These are phyloP conservation scores for Aspergillus sp. DNA, from an alignment of 2,329 filamentous ascomycete genomes.

Conservation along the genomic window DNA sequence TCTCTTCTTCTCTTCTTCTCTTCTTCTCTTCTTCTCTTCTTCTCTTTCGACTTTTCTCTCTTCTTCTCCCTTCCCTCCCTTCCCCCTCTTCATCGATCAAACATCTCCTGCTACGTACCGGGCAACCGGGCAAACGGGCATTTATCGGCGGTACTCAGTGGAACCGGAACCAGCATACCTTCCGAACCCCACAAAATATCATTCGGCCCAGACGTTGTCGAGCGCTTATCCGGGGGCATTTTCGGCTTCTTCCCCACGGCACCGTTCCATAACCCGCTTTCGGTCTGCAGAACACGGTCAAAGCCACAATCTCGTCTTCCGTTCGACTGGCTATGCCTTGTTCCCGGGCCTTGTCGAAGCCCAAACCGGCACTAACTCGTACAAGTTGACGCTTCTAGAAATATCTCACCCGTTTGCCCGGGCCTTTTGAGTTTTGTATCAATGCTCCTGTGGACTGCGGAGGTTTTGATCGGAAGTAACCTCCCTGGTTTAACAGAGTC, in stretches of 20 bases:
- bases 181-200: neutral
- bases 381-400: neutral
- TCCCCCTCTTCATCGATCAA: neutral
- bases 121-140: neutral
- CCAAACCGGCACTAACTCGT: no score
- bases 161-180: neutral
- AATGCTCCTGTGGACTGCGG: neutral
- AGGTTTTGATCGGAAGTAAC: neutral
- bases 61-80: neutral
- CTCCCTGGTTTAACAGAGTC: neutral
- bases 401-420: no score
- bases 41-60: neutral
- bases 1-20: no score
- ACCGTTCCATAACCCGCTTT: neutral
- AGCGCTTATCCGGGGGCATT: no score
- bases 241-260: neutral
- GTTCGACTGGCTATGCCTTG: neutral
- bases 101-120: neutral
- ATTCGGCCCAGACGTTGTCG: neutral
- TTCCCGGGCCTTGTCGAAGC: neutral
- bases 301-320: neutral
- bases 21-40: no score
- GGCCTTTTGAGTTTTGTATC: neutral
- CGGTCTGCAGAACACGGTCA: neutral
- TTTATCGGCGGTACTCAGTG: constrained; percentile 1